Percentiles rank a stretch among this genome's conserved stretches.
phyloP scores from a whole-genome alignment of 129 eudicot species.

The Tanacetum coccineum region DNA sequence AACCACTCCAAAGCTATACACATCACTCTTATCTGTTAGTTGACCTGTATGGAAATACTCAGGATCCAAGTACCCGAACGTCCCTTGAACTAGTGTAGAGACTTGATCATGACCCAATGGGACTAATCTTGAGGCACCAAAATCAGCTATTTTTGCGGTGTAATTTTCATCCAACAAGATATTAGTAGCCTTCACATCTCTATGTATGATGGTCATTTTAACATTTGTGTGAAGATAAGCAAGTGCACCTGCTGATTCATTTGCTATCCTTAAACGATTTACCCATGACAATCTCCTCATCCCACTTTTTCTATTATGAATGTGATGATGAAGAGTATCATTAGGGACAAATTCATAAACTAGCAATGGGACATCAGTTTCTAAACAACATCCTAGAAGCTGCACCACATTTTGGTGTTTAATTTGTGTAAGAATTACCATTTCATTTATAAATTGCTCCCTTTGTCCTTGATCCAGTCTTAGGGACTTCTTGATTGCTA shows the following conservation, averaged over 20 bases:
- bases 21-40: background rate
- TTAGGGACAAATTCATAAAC: background rate
- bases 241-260: background rate
- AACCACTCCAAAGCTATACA: constrained; percentile 9
- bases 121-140: background rate
- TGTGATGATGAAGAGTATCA: background rate
- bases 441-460: background rate
- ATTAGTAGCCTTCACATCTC: background rate
- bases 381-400: background rate
- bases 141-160: background rate
- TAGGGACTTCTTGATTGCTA: background rate
- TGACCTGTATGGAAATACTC: background rate
- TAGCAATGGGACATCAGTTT: background rate
- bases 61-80: background rate
- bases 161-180: background rate
- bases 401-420: background rate
- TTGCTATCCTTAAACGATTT: background rate
- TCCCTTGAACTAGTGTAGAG: background rate
- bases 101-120: background rate
- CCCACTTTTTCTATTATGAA: background rate
- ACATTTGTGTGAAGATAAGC: background rate
- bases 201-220: background rate
- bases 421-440: background rate
- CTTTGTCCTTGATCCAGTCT: background rate
- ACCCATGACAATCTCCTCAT: background rate